Percentiles rank a stretch among this genome's conserved stretches.
phyloP scores from a whole-genome alignment of 2,329 filamentous ascomycete species.

The Hysterium pulicare region DNA sequence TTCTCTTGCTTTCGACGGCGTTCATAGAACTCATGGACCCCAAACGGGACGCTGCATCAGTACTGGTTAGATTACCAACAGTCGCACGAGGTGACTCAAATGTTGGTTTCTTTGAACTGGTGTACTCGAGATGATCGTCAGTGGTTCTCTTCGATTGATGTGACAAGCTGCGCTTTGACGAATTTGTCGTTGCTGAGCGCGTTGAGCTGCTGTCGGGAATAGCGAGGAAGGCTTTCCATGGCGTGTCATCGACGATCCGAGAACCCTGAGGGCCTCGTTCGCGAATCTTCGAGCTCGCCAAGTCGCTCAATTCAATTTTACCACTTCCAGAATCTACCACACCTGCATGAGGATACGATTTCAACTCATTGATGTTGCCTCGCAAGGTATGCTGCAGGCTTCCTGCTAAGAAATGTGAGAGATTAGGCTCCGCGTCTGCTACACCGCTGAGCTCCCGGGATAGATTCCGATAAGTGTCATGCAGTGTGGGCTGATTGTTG shows the following conservation, averaged over 20 bases:
- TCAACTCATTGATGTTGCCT: conserved; percentile 9
- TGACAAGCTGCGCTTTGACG: conserved; percentile 13
- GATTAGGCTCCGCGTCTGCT: too few species aligned
- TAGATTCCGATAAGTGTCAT: too few species aligned
- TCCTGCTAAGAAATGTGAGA: conserved; percentile 7
- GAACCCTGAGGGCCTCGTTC: conserved; percentile 5
- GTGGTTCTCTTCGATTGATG: conserved; percentile 8
- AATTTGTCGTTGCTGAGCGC: conserved; percentile 11
- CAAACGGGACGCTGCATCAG: background rate
- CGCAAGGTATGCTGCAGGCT: conserved; percentile 6
- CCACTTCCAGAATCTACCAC: conserved; percentile 7
- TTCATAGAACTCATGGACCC: background rate
- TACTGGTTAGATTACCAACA: background rate
- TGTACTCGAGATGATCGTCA: conserved; percentile 20
- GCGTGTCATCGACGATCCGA: conserved; percentile 23
- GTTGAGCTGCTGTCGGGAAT: conserved; percentile 19
- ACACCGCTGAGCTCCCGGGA: too few species aligned
- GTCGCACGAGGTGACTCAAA: background rate
- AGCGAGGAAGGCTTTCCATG: conserved; percentile 24
- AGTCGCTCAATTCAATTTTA: conserved; percentile 9
- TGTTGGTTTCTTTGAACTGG: conserved; percentile 7
- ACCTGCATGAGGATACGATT: conserved; percentile 13
- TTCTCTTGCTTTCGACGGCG: background rate
- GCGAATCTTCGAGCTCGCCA: conserved; percentile 4
- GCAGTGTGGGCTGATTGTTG: too few species aligned